A percentile compares a stretch with the other conserved stretches of the same genome.
Evolutionary conservation across 2,329 filamentous ascomycete species (phyloP).

Genomic region (Albophoma yamanashiensis): DNA sequence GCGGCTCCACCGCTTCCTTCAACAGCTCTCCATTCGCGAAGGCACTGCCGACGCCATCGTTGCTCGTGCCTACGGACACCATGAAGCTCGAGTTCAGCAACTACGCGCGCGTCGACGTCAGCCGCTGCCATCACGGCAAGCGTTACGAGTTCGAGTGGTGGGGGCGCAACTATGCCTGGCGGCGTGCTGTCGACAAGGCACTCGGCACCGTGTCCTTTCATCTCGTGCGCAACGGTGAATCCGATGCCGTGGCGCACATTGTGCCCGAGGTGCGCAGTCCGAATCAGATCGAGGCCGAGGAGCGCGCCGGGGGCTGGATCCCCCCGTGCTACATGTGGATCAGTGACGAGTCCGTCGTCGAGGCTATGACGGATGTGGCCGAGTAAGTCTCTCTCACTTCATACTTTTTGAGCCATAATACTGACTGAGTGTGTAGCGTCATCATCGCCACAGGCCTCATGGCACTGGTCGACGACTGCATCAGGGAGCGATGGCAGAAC

Average conservation of each 20-base stretch:
- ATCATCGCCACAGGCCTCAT: conserved; percentile 85
- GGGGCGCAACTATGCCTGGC: conserved; percentile 80
- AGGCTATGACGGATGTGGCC: conserved; percentile 66
- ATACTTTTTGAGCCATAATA: conserved; percentile 9
- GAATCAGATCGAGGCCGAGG: conserved; percentile 60
- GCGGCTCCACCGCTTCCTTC: neutral
- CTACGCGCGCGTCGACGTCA: conserved; percentile 84
- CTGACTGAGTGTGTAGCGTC: conserved; percentile 43
- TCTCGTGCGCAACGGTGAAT: conserved; percentile 55
- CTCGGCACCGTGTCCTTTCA: conserved; percentile 65
- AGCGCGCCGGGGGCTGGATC: conserved; percentile 75
- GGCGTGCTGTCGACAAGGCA: conserved; percentile 61
- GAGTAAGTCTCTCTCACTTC: conserved; percentile 50
- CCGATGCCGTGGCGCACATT: conserved; percentile 65
- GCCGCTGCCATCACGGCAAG: conserved; percentile 51
- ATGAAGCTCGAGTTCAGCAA: conserved; percentile 94
- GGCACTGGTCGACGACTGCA: conserved; percentile 81
- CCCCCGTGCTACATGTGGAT: conserved; percentile 89
- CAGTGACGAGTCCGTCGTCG: conserved; percentile 59
- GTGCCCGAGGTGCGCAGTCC: conserved; percentile 68
- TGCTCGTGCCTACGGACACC: conserved; percentile 55
- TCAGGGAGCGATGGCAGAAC: conserved; percentile 62
- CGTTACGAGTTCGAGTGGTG: conserved; percentile 92
- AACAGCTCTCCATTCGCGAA: neutral
- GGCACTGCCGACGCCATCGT: conserved; percentile 11